phyloP scores from a whole-genome alignment of 1,284 basidiomycete genomes.

The Ganoderma lingzhi region DNA sequence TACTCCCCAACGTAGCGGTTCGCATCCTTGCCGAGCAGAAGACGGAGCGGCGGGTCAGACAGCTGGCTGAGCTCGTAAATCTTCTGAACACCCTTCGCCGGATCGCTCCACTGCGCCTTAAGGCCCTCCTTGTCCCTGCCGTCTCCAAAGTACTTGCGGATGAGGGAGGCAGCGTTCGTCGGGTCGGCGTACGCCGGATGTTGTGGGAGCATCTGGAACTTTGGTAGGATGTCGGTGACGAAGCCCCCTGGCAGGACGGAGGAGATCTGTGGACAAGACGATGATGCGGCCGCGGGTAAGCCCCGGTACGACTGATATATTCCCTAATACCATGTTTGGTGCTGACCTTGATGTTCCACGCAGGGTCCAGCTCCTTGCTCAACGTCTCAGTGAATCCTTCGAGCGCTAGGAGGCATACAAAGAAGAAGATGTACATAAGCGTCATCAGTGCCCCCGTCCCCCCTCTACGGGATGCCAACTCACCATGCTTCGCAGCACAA shows the following conservation, averaged over 20 bases:
- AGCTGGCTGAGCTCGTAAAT: slow-evolving; percentile 7
- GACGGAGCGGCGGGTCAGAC: slow-evolving; percentile 35
- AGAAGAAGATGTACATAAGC: too few relatives aligned
- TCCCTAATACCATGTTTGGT: too few relatives aligned
- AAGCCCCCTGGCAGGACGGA: slow-evolving; percentile 29
- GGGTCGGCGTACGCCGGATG: slow-evolving; percentile 31
- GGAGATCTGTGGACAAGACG: slow-evolving; percentile 16
- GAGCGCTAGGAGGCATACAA: slow-evolving; percentile 38
- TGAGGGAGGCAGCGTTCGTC: not conserved
- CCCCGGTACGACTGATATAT: not conserved
- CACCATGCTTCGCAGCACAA: slow-evolving; percentile 40
- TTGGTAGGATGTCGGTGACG: slow-evolving; percentile 19
- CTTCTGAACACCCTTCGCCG: slow-evolving; percentile 15
- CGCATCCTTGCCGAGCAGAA: slow-evolving; percentile 37
- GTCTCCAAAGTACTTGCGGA: slow-evolving; percentile 1
- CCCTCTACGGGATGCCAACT: not conserved
- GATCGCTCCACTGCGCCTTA: slow-evolving; percentile 5
- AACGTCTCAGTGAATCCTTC: slow-evolving; percentile 45
- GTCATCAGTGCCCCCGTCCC: too few relatives aligned
- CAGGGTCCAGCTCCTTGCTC: slow-evolving; percentile 39
- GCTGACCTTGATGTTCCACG: slow-evolving; percentile 44
- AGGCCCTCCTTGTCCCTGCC: not conserved
- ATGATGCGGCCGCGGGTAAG: not conserved
- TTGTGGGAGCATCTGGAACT: slow-evolving; percentile 9
- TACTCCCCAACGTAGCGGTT: slow-evolving; percentile 27